phyloP scores from a whole-genome alignment of 2,329 filamentous ascomycete species.

The Aspergillus fischeri region DNA sequence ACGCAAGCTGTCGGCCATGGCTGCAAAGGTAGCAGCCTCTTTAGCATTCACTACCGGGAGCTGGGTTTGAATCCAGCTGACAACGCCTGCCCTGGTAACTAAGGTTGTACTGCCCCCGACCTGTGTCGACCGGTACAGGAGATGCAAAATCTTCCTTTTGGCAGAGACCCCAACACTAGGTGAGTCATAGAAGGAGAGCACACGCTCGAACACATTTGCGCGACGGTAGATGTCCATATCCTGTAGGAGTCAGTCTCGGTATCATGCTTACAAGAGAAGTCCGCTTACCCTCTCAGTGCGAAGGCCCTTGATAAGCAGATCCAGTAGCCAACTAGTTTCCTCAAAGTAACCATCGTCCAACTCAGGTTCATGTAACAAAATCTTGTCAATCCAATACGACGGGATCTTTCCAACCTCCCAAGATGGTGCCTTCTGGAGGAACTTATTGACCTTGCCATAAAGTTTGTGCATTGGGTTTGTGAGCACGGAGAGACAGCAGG shows the following conservation, averaged over 20 bases:
- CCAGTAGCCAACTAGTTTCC: slow-evolving; percentile 71
- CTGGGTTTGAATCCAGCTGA: slow-evolving; percentile 70
- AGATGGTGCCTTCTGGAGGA: slow-evolving; percentile 69
- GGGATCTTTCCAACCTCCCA: slow-evolving; percentile 63
- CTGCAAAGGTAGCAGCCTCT: slow-evolving; percentile 42
- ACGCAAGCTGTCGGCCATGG: slow-evolving; percentile 57
- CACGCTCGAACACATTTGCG: slow-evolving; percentile 67
- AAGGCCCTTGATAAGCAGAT: slow-evolving; percentile 64
- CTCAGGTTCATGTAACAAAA: slow-evolving; percentile 69
- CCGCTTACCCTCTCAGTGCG: slow-evolving; percentile 50
- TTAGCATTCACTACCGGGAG: slow-evolving; percentile 48
- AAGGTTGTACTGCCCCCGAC: slow-evolving; percentile 76
- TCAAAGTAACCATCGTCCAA: slow-evolving; percentile 69
- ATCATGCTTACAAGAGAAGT: not conserved
- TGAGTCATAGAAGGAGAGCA: slow-evolving; percentile 66
- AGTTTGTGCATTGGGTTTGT: slow-evolving; percentile 74
- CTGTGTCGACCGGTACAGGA: slow-evolving; percentile 62
- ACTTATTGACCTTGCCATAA: slow-evolving; percentile 82
- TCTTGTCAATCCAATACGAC: slow-evolving; percentile 61
- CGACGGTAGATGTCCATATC: slow-evolving; percentile 50
- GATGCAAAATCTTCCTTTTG: slow-evolving; percentile 58
- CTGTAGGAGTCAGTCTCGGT: slow-evolving; percentile 23
- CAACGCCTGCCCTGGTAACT: slow-evolving; percentile 67
- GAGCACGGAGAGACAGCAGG: slow-evolving; percentile 65
- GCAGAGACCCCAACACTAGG: slow-evolving; percentile 58